A percentile compares a stretch with the other conserved stretches of the same genome.
These are phyloP conservation scores for Phytophthora palmivora DNA, from an alignment of 352 stramenopile genomes.

Conservation along the genomic window DNA sequence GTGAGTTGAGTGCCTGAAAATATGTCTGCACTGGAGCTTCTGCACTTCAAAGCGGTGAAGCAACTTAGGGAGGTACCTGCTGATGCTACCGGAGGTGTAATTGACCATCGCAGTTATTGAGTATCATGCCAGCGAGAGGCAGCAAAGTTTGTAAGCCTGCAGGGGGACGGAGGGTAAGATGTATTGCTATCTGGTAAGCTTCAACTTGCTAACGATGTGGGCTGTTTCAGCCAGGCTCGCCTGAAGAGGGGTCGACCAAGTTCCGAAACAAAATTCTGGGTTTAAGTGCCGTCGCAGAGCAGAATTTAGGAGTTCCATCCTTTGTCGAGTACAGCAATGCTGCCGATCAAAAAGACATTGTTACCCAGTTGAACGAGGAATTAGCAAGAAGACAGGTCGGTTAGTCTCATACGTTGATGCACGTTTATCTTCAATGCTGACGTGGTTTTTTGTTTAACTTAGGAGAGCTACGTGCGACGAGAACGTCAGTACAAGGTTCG, in stretches of 20 bases:
- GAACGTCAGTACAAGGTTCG: slow-evolving; percentile 90
- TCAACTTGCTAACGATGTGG: slow-evolving; percentile 12
- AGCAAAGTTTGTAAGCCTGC: slow-evolving; percentile 25
- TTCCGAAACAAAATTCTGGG: slow-evolving; percentile 67
- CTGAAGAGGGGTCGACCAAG: slow-evolving; percentile 55
- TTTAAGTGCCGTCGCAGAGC: slow-evolving; percentile 50
- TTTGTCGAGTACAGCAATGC: slow-evolving; percentile 36
- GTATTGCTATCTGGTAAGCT: not conserved
- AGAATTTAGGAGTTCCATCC: slow-evolving; percentile 38
- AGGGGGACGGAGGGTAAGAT: slow-evolving; percentile 31
- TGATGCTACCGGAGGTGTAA: slow-evolving; percentile 12
- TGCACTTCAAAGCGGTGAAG: not conserved
- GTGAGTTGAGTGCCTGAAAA: slow-evolving; percentile 16
- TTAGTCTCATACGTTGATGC: not conserved
- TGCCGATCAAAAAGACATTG: slow-evolving; percentile 54
- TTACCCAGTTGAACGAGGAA: slow-evolving; percentile 68
- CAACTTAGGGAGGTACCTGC: not conserved
- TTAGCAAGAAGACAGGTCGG: slow-evolving; percentile 59
- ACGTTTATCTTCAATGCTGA: not conserved
- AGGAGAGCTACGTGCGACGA: slow-evolving; percentile 89
- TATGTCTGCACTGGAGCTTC: not conserved
- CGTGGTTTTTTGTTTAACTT: not conserved
- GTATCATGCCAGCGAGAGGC: slow-evolving; percentile 24
- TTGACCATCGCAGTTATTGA: not conserved
- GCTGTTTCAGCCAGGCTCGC: slow-evolving; percentile 15